Conservation (phyloP, 208 protist genomes). For the Pavlovales sp. region DNA sequence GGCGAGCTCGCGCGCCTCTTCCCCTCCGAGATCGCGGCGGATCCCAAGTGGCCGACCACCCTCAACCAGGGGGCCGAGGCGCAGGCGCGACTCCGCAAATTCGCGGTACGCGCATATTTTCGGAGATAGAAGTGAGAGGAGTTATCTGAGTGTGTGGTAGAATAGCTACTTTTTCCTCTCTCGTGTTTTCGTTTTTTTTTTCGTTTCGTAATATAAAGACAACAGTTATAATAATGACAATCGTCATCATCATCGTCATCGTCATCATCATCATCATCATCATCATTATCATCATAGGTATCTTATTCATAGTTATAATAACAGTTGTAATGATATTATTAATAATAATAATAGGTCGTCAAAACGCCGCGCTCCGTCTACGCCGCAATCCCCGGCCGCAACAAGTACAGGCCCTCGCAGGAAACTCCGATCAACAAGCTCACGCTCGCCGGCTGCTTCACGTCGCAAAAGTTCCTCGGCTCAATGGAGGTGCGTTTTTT, state of each 20-base stretch:
- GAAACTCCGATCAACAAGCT: slow-evolving; percentile 13
- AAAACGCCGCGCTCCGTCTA: slow-evolving; percentile 42
- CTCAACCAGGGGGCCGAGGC: neutral
- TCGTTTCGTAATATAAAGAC: too few species aligned
- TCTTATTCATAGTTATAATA: too few species aligned
- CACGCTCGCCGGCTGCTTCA: slow-evolving; percentile 13
- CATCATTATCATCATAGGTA: too few species aligned
- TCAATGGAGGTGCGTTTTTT: slow-evolving; percentile 43
- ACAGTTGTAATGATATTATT: too few species aligned
- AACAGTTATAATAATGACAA: too few species aligned
- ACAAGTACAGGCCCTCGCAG: slow-evolving; percentile 21
- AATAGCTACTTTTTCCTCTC: neutral
- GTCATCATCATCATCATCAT: too few species aligned
- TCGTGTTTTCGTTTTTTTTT: too few species aligned
- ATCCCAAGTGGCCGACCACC: neutral
- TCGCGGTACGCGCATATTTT: too few species aligned
- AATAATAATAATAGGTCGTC: too few species aligned
- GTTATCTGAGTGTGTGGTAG: neutral
- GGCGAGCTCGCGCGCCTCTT: slow-evolving; percentile 33
- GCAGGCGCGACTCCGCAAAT: neutral
- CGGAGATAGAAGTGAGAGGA: neutral
- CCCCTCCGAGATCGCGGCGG: slow-evolving; percentile 21
- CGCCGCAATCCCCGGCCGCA: slow-evolving; percentile 32
- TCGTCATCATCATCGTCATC: too few species aligned
- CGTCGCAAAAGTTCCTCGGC: slow-evolving; percentile 27